These are phyloP conservation scores for Ascochyta koolunga DNA, from an alignment of 2,329 filamentous ascomycete species.

Conservation along the genomic window DNA sequence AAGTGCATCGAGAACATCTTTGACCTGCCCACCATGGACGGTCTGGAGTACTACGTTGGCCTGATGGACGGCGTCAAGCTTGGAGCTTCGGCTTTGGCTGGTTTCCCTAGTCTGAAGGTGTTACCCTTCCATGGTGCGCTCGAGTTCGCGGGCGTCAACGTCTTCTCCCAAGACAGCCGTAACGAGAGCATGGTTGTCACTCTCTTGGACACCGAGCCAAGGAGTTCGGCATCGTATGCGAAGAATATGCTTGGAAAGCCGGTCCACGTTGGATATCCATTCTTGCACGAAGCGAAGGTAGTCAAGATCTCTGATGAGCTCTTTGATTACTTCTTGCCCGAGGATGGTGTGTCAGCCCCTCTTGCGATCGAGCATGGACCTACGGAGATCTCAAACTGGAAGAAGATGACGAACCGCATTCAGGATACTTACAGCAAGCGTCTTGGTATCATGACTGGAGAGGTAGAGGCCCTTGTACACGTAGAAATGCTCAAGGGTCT, in stretches of 20 bases:
- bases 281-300: slow-evolving; percentile 91
- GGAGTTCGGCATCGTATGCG: slow-evolving; percentile 73
- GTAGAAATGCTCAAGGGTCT: slow-evolving; percentile 94
- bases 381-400: slow-evolving; percentile 80
- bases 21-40: slow-evolving; percentile 90
- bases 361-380: slow-evolving; percentile 73
- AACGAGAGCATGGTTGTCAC: slow-evolving; percentile 97
- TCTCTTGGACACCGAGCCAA: slow-evolving; percentile 73
- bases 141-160: slow-evolving; percentile 86
- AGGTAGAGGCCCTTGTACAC: slow-evolving; percentile 86
- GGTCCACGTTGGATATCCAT: slow-evolving; percentile 92
- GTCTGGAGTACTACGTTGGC: slow-evolving; percentile 82
- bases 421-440: slow-evolving; percentile 90
- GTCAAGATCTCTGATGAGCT: slow-evolving; percentile 89
- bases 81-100: slow-evolving; percentile 82
- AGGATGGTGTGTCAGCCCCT: slow-evolving; percentile 66
- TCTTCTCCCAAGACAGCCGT: slow-evolving; percentile 93
- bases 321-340: slow-evolving; percentile 80
- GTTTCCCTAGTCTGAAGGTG: slow-evolving; percentile 89
- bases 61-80: slow-evolving; percentile 84
- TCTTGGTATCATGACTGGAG: slow-evolving; percentile 83
- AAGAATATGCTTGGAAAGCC: slow-evolving; percentile 81
- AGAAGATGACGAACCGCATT: slow-evolving; percentile 80
- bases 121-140: slow-evolving; percentile 82
- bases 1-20: slow-evolving; percentile 96